These are phyloP conservation scores for Stentor roeselii DNA, from an alignment of 73 alveolate genomes.

Conservation along the genomic window DNA sequence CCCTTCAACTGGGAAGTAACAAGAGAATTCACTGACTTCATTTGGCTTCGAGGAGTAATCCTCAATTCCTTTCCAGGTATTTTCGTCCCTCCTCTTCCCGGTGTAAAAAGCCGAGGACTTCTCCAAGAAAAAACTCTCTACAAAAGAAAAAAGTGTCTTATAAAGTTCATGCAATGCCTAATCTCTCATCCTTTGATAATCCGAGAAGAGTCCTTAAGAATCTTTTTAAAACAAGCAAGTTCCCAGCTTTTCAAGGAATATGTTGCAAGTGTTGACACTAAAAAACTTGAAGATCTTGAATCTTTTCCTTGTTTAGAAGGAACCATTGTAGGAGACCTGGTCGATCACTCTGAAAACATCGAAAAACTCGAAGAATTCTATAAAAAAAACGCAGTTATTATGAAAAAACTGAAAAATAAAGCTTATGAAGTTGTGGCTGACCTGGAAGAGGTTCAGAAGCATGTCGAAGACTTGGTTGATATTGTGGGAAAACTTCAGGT, in stretches of 20 bases:
- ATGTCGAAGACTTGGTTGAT: background rate
- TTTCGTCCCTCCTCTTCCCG: slow-evolving; percentile 13
- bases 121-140: background rate
- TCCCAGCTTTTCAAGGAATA: background rate
- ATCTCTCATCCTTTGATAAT: background rate
- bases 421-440: background rate
- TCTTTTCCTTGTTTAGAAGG: background rate
- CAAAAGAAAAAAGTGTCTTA: background rate
- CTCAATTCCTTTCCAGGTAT: background rate
- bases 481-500: background rate
- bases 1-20: slow-evolving; percentile 10
- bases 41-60: slow-evolving; percentile 16
- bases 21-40: background rate
- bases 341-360: background rate
- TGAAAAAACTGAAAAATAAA: background rate
- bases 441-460: background rate
- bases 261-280: background rate
- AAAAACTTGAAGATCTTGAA: background rate
- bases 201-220: background rate
- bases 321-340: background rate
- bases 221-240: background rate
- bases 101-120: background rate
- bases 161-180: background rate
- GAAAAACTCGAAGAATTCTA: background rate
- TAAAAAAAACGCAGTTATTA: background rate